Evolutionary conservation across 2,329 filamentous ascomycete species (phyloP).

Genomic region (Fusarium coicis): DNA sequence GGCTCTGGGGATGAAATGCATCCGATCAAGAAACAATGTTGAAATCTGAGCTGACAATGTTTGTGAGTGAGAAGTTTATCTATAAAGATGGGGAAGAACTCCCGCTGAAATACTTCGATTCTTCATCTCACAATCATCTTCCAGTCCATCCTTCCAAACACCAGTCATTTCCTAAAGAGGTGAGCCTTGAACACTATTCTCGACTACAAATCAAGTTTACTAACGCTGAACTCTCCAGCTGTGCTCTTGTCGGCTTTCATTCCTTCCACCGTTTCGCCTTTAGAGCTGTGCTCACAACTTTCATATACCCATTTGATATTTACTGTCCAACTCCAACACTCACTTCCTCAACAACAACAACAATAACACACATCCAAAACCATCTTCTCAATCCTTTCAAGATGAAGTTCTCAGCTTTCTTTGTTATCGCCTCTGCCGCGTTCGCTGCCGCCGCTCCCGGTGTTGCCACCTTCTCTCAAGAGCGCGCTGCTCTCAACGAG

Average conservation of each 20-base stretch:
- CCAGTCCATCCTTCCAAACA: constrained; percentile 19
- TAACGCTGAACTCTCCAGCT: constrained; percentile 11
- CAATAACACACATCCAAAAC: background rate
- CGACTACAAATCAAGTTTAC: background rate
- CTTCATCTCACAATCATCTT: constrained; percentile 2
- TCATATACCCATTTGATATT: constrained; percentile 20
- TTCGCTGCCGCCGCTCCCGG: constrained; percentile 58
- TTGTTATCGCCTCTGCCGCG: constrained; percentile 58
- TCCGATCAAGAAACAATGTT: background rate
- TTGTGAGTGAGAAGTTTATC: background rate
- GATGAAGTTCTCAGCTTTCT: constrained; percentile 61
- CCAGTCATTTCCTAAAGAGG: constrained; percentile 39
- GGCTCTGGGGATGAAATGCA: constrained; percentile 6
- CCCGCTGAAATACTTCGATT: background rate
- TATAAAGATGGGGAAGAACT: constrained; percentile 19
- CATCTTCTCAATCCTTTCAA: constrained; percentile 46
- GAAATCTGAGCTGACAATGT: background rate
- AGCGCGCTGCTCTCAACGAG: constrained; percentile 18
- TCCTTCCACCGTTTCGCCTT: constrained; percentile 24
- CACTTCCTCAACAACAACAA: background rate
- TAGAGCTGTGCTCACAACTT: constrained; percentile 38
- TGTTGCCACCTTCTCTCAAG: constrained; percentile 42
- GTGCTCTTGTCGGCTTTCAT: constrained; percentile 34
- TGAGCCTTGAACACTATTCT: background rate
- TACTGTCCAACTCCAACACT: constrained; percentile 13